Percentiles rank a stretch among this genome's conserved stretches.
Conservation (phyloP, 805 yeast species). For the Barnettozyma salicaria region DNA sequence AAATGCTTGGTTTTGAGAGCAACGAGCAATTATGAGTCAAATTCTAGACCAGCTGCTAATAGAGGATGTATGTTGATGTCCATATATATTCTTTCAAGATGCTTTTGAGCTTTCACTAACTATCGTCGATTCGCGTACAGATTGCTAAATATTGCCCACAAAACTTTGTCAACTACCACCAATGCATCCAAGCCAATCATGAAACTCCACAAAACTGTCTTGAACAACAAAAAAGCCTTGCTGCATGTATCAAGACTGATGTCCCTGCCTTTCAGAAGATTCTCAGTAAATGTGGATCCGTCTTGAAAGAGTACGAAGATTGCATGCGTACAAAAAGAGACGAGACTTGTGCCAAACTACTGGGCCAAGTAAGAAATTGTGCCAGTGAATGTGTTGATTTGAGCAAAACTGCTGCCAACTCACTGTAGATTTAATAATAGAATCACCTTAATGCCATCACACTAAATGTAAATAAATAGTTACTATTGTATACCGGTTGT, state of each 20-base stretch:
- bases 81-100: neutral
- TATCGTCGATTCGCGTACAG: constrained; percentile 23
- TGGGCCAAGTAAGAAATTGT: constrained; percentile 59
- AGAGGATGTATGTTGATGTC: constrained; percentile 50
- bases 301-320: constrained; percentile 56
- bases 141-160: constrained; percentile 72
- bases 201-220: constrained; percentile 47
- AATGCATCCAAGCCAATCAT: constrained; percentile 57
- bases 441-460: neutral
- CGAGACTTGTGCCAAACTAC: constrained; percentile 46
- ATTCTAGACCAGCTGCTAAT: constrained; percentile 63
- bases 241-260: constrained; percentile 52
- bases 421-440: constrained; percentile 2
- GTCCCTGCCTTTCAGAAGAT: constrained; percentile 73
- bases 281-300: constrained; percentile 51
- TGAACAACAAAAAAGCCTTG: constrained; percentile 48
- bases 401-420: constrained; percentile 18
- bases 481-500: too few relatives aligned
- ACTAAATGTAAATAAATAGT: neutral
- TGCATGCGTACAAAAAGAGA: constrained; percentile 49
- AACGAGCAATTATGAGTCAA: constrained; percentile 19
- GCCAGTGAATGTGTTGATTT: constrained; percentile 37
- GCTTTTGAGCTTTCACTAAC: neutral
- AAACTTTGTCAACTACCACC: constrained; percentile 65
- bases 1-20: too few relatives aligned